Evolutionary conservation across 495 filamentous ascomycete genomes (phyloP).

Genomic region (Penicillium argentinense): DNA sequence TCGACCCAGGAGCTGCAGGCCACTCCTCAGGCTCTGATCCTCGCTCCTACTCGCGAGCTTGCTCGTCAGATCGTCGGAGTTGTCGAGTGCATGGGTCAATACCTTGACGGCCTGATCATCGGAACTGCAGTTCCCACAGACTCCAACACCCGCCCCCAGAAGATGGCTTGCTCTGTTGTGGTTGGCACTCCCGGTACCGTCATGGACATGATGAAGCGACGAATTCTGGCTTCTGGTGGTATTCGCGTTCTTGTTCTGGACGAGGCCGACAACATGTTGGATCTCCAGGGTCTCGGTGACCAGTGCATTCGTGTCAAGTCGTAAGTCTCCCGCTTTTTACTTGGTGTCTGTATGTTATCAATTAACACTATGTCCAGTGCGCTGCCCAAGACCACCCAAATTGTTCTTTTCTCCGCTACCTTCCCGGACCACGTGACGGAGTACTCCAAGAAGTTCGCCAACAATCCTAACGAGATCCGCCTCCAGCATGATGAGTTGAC

Average conservation of each 20-base stretch:
- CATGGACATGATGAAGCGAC: slow-evolving; percentile 75
- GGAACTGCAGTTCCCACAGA: slow-evolving; percentile 80
- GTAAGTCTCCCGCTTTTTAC: slow-evolving; percentile 50
- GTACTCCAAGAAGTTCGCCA: slow-evolving; percentile 79
- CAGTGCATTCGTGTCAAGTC: slow-evolving; percentile 86
- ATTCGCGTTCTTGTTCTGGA: slow-evolving; percentile 83
- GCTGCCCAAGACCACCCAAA: slow-evolving; percentile 70
- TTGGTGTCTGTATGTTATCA: slow-evolving; percentile 1
- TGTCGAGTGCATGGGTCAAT: slow-evolving; percentile 75
- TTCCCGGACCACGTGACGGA: slow-evolving; percentile 81
- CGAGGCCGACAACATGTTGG: slow-evolving; percentile 95
- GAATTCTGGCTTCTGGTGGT: slow-evolving; percentile 60
- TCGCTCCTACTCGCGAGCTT: slow-evolving; percentile 92
- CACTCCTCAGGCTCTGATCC: slow-evolving; percentile 80
- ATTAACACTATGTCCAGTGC: slow-evolving; percentile 46
- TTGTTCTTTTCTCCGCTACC: slow-evolving; percentile 94
- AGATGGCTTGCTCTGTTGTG: slow-evolving; percentile 70
- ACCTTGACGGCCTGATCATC: slow-evolving; percentile 68
- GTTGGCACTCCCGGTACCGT: slow-evolving; percentile 95
- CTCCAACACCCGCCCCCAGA: slow-evolving; percentile 56
- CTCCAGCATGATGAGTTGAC: slow-evolving; percentile 89
- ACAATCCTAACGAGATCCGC: slow-evolving; percentile 82
- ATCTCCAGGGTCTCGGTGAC: slow-evolving; percentile 90
- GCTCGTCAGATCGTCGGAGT: slow-evolving; percentile 93
- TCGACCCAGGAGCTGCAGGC: slow-evolving; percentile 45